A percentile compares a stretch with the other conserved stretches of the same genome.
phyloP scores from a whole-genome alignment of 2,329 filamentous ascomycete genomes.

The Amauroascus niger region DNA sequence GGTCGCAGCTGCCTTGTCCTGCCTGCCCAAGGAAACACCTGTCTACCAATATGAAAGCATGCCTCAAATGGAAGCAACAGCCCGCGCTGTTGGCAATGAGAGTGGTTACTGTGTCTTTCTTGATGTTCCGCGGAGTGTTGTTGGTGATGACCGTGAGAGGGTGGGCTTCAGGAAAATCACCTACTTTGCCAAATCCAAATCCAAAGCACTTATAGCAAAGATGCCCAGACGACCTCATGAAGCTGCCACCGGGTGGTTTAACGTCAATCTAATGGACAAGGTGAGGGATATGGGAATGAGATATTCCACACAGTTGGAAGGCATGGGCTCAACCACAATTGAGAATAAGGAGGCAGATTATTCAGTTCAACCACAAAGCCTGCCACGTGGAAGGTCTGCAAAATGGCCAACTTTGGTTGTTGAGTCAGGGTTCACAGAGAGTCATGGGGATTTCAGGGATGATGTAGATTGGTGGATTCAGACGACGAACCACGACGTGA shows the following conservation, averaged over 20 bases:
- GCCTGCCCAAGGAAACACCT: conserved; percentile 6
- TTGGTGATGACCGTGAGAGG: background rate
- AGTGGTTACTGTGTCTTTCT: conserved; percentile 11
- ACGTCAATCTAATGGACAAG: background rate
- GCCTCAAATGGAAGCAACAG: conserved; percentile 8
- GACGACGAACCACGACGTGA: too few species aligned
- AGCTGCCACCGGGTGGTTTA: background rate
- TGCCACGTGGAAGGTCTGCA: background rate
- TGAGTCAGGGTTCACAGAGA: too few species aligned
- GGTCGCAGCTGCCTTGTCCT: conserved; percentile 1
- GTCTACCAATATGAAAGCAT: conserved; percentile 13
- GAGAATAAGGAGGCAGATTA: background rate
- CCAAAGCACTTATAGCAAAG: background rate
- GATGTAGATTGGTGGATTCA: too few species aligned
- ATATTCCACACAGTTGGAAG: background rate
- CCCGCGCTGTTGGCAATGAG: conserved; percentile 6
- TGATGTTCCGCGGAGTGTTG: background rate
- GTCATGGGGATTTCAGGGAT: too few species aligned
- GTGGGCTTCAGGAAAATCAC: background rate
- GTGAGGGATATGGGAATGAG: background rate
- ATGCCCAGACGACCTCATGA: conserved; percentile 7
- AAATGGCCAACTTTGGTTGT: background rate
- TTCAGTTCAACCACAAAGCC: background rate
- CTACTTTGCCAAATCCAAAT: background rate
- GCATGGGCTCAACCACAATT: background rate